Percentiles rank a stretch among this genome's conserved stretches.
Evolutionary conservation across 345 rosid genomes (phyloP).

Genomic region (Sonneratia alba): DNA sequence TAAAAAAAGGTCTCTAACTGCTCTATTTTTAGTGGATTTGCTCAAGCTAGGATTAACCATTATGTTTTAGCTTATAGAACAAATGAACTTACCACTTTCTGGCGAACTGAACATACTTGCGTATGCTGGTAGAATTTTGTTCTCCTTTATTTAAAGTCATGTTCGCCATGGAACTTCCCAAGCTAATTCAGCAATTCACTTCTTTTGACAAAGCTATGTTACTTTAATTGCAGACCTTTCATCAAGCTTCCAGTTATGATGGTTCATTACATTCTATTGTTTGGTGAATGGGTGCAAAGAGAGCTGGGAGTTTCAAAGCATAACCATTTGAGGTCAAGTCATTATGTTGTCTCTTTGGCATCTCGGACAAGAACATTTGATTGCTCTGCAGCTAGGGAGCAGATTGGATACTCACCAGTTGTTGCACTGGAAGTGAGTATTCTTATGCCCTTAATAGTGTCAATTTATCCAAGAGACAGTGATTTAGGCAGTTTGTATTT

Average conservation of each 20-base stretch:
- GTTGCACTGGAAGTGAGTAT: constrained; percentile 57
- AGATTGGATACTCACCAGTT: constrained; percentile 63
- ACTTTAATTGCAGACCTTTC: constrained; percentile 55
- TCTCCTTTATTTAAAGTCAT: neutral
- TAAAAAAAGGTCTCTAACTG: neutral
- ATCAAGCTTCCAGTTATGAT: constrained; percentile 52
- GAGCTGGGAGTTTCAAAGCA: constrained; percentile 29
- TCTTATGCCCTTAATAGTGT: neutral
- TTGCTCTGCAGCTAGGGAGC: constrained; percentile 64
- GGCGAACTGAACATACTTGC: neutral
- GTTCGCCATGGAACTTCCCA: neutral
- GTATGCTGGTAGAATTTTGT: neutral
- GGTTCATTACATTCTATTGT: constrained; percentile 30
- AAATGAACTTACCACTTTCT: neutral
- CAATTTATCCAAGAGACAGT: neutral
- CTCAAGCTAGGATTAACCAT: neutral
- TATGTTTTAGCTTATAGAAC: neutral
- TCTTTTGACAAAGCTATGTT: neutral
- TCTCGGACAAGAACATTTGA: constrained; percentile 68
- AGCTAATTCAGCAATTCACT: neutral
- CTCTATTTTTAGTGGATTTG: neutral
- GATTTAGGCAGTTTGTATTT: neutral
- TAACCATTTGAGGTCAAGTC: constrained; percentile 34
- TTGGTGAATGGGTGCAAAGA: constrained; percentile 43
- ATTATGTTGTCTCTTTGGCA: constrained; percentile 47